Conservation (phyloP, 2,329 filamentous ascomycete species). For the Aspergillus spinulosporus region DNA sequence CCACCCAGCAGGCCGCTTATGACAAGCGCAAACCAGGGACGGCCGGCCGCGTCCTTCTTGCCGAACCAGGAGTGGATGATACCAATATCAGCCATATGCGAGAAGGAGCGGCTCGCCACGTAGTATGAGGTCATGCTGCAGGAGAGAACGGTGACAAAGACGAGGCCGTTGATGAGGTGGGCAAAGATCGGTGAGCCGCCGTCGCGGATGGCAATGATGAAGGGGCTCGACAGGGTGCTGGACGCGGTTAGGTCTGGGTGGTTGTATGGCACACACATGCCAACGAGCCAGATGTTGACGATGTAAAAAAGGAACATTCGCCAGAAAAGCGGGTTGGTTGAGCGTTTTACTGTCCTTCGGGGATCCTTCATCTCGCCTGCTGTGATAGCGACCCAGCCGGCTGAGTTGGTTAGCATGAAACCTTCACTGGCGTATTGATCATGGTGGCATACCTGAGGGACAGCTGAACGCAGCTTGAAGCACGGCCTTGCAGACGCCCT, state of each 20-base stretch:
- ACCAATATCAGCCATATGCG: slow-evolving; percentile 32
- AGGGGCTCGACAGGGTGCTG: slow-evolving; percentile 34
- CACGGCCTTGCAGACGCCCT: slow-evolving; percentile 37
- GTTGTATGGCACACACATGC: slow-evolving; percentile 36
- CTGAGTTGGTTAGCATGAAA: background rate
- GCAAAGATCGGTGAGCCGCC: slow-evolving; percentile 24
- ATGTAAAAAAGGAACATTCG: slow-evolving; percentile 38
- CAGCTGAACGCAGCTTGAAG: slow-evolving; percentile 38
- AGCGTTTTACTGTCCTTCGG: slow-evolving; percentile 31
- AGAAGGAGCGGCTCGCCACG: slow-evolving; percentile 35
- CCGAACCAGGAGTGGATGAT: slow-evolving; percentile 28
- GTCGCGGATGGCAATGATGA: slow-evolving; percentile 32
- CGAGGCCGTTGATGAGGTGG: slow-evolving; percentile 35
- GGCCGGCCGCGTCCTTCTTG: slow-evolving; percentile 27
- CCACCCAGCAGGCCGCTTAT: slow-evolving; percentile 34
- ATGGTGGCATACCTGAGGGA: slow-evolving; percentile 29
- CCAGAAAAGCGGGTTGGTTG: slow-evolving; percentile 35
- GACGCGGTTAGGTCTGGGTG: slow-evolving; percentile 28
- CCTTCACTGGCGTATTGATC: background rate
- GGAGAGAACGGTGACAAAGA: slow-evolving; percentile 38
- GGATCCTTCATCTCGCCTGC: slow-evolving; percentile 35
- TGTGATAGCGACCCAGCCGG: slow-evolving; percentile 27
- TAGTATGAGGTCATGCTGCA: slow-evolving; percentile 39
- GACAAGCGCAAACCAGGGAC: slow-evolving; percentile 32
- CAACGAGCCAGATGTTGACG: slow-evolving; percentile 39